Conservation (phyloP, 1,139 yeast species). For the Sugiyamaella castrensis region DNA sequence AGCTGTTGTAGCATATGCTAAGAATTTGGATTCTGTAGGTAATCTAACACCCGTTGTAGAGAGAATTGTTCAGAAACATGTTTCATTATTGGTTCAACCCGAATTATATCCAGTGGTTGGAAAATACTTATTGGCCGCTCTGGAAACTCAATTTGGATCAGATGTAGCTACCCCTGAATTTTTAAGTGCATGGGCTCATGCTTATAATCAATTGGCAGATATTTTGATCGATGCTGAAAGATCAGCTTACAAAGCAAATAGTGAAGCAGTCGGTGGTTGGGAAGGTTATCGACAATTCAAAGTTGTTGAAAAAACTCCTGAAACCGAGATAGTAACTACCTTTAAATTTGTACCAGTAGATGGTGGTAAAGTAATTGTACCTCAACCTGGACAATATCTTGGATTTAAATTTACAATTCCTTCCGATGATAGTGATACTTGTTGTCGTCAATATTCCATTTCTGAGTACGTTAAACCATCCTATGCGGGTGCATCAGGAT, state of each 20-base stretch:
- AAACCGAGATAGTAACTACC: constrained; percentile 50
- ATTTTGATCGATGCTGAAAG: constrained; percentile 57
- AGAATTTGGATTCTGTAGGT: constrained; percentile 58
- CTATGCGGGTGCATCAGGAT: constrained; percentile 34
- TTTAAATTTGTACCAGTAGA: constrained; percentile 51
- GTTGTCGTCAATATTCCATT: constrained; percentile 52
- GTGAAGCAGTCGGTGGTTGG: constrained; percentile 46
- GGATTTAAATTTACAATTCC: constrained; percentile 46
- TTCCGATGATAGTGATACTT: constrained; percentile 33
- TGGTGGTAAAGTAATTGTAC: constrained; percentile 39
- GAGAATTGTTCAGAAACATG: constrained; percentile 63
- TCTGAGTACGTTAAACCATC: constrained; percentile 34
- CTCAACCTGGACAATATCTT: constrained; percentile 60
- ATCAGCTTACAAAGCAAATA: constrained; percentile 43
- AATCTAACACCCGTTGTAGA: constrained; percentile 54
- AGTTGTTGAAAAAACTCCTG: constrained; percentile 45
- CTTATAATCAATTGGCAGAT: constrained; percentile 63
- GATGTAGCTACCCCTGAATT: constrained; percentile 56
- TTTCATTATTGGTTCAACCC: constrained; percentile 58
- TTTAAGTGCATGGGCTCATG: constrained; percentile 62
- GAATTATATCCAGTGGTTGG: constrained; percentile 70
- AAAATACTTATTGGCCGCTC: constrained; percentile 50
- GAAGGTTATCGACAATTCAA: constrained; percentile 52
- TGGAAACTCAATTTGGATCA: constrained; percentile 54
- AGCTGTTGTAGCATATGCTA: constrained; percentile 60